Evolutionary conservation across 805 yeast species (phyloP), one percentile per base, ranked within the genome.

Genomic region (Pichia manshurica): DNA sequence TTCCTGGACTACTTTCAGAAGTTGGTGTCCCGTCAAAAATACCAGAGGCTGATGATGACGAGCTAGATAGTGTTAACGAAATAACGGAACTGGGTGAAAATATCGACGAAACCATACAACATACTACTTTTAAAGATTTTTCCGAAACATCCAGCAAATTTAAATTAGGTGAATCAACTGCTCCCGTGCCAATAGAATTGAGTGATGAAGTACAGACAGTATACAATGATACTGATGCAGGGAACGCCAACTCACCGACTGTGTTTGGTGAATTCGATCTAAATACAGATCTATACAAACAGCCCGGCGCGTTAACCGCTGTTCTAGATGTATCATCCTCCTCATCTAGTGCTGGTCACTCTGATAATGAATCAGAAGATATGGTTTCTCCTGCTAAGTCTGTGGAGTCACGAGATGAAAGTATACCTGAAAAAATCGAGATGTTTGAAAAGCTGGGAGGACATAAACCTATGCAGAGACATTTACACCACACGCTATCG

Each of bases 391-490:
- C 32, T 6, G 19, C 12, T 5, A 37, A 22, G 21, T 17, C 39
- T 9, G 16, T 23, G 12, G 35, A 25, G 10, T 23, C 34, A n/a
- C 32, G 37, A 35, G 44, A 41, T 17, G 39, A 39, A 19, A 48
- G 51, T 19, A 16, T 63, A 33, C 59, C 62, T 8, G 59, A 57
- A 16, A 63, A 58, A 41, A 50, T 63, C 19, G 59, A 62, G 28
- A 62, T 53, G 46, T 64, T 56, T 49, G 68, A 64, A 48, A 53
- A 58, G 38, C 46, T 62, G 39, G 56, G 63, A 36, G 65, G 66
- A 3, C 54, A 59, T 36, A 17, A 23, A 2, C 40, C 48, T 2
- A 23, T 36, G 23, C 47, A 23, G 21, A 39, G 48, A 21, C 32
- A 37, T 28, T 40, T 35, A 8, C 46, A 46, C n/a, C 42, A 38